A percentile compares a stretch with the other conserved stretches of the same genome.
Evolutionary conservation across 805 yeast species (phyloP).

Genomic region (Ogataea trehaloabstinens): DNA sequence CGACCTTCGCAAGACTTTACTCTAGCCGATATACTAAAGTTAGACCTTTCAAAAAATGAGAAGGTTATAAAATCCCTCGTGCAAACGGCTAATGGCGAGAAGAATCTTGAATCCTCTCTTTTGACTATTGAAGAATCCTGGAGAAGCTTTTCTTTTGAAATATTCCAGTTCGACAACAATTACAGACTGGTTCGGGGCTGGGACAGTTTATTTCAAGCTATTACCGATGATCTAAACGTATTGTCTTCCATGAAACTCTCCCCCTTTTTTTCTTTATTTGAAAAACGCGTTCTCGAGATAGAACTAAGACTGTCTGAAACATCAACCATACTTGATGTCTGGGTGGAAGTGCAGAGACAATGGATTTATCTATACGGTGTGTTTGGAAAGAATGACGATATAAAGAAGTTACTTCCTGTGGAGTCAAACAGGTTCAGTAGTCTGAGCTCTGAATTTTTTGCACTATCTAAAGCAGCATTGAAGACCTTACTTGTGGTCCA

Average conservation of each 20-base stretch:
- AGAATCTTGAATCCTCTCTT: constrained; percentile 58
- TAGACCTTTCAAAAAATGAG: constrained; percentile 49
- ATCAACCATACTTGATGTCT: constrained; percentile 53
- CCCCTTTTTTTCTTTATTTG: constrained; percentile 56
- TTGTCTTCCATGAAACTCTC: constrained; percentile 73
- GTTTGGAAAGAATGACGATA: constrained; percentile 58
- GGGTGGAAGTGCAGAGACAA: constrained; percentile 86
- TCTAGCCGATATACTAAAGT: constrained; percentile 60
- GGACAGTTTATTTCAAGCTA: constrained; percentile 56
- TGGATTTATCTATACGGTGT: constrained; percentile 87
- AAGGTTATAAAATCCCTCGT: constrained; percentile 45
- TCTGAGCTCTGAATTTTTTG: constrained; percentile 59
- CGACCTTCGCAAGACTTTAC: constrained; percentile 31
- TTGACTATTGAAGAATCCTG: constrained; percentile 51
- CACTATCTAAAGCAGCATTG: constrained; percentile 47
- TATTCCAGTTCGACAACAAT: constrained; percentile 50
- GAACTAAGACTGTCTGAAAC: constrained; percentile 55
- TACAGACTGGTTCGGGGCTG: constrained; percentile 64
- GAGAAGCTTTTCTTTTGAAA: constrained; percentile 50
- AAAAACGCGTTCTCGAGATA: constrained; percentile 51
- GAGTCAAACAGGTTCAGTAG: constrained; percentile 68
- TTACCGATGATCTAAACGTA: constrained; percentile 59
- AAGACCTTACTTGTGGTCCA: constrained; percentile 55
- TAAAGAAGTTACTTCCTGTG: constrained; percentile 60
- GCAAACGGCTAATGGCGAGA: constrained; percentile 70